Conservation (phyloP, 345 rosid species). For the Populus davidiana region DNA sequence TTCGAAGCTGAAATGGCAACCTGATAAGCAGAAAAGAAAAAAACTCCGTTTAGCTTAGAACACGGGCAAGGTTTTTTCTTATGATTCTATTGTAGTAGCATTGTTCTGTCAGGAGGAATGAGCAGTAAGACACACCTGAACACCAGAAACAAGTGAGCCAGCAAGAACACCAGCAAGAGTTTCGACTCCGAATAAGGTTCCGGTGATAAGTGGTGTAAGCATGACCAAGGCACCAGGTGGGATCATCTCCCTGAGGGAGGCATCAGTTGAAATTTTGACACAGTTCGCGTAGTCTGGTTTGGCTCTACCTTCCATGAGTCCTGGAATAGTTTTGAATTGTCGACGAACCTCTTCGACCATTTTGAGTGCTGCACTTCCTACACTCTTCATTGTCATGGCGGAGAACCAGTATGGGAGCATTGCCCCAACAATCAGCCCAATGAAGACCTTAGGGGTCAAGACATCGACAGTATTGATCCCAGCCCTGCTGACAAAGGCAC, state of each 20-base stretch:
- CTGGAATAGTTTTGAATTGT: conserved; percentile 70
- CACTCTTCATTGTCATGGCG: conserved; percentile 77
- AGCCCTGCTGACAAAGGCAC: conserved; percentile 69
- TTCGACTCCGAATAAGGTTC: conserved; percentile 64
- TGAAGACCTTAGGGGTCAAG: conserved; percentile 65
- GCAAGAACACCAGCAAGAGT: conserved; percentile 73
- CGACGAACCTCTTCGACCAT: conserved; percentile 78
- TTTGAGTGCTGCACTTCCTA: conserved; percentile 66
- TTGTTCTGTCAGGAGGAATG: background rate
- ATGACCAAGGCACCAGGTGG: conserved; percentile 71
- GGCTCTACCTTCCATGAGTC: conserved; percentile 58
- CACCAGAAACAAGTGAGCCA: conserved; percentile 68
- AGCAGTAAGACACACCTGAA: conserved; percentile 35
- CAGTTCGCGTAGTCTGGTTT: conserved; percentile 70
- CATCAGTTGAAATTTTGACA: conserved; percentile 73
- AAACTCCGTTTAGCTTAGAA: background rate
- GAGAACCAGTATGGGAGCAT: conserved; percentile 83
- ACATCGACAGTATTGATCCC: conserved; percentile 56
- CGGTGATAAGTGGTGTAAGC: conserved; percentile 59
- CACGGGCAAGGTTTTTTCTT: background rate
- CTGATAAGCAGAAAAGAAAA: conserved; percentile 16
- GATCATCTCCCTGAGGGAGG: conserved; percentile 63
- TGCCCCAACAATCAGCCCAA: conserved; percentile 61
- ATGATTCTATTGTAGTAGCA: background rate
- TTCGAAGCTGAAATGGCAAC: conserved; percentile 74